Evolutionary conservation across 2,329 filamentous ascomycete genomes (phyloP).

Genomic region (Penicillium sp.): DNA sequence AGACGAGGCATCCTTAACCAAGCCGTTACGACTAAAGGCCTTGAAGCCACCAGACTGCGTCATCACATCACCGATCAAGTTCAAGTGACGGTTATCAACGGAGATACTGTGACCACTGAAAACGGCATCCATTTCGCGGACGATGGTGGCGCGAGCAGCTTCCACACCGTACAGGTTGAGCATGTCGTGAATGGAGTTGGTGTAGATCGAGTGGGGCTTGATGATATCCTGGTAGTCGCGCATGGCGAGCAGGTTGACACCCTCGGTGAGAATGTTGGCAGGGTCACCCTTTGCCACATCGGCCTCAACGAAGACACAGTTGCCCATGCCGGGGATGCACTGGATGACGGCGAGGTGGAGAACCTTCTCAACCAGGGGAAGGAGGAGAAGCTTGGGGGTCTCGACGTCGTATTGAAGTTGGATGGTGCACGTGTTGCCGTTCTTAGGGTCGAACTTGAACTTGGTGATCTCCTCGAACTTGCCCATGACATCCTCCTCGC

Average conservation of each 20-base stretch:
- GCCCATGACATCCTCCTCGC: conserved; percentile 64
- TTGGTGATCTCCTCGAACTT: conserved; percentile 66
- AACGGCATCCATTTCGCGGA: conserved; percentile 79
- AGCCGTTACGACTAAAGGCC: conserved; percentile 87
- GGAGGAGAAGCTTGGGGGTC: conserved; percentile 88
- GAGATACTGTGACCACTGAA: conserved; percentile 89
- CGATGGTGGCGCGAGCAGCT: conserved; percentile 82
- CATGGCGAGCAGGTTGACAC: conserved; percentile 88
- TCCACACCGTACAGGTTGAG: conserved; percentile 88
- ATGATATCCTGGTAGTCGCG: conserved; percentile 82
- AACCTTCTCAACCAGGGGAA: conserved; percentile 82
- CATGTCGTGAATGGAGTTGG: conserved; percentile 89
- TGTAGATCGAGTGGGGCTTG: conserved; percentile 80
- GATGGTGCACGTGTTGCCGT: conserved; percentile 74
- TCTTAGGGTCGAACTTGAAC: conserved; percentile 76
- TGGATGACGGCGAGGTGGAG: conserved; percentile 80
- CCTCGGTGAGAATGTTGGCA: conserved; percentile 68
- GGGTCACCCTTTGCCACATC: conserved; percentile 53
- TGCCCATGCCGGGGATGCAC: conserved; percentile 73
- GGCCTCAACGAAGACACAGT: conserved; percentile 68
- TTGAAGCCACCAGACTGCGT: conserved; percentile 87
- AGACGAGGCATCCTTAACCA: conserved; percentile 74
- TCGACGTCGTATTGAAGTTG: conserved; percentile 77
- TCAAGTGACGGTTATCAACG: conserved; percentile 89
- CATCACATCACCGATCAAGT: conserved; percentile 96